These are phyloP conservation scores for Ganoderma leucocontextum DNA, from an alignment of 1,284 basidiomycete species.

Conservation along the genomic window DNA sequence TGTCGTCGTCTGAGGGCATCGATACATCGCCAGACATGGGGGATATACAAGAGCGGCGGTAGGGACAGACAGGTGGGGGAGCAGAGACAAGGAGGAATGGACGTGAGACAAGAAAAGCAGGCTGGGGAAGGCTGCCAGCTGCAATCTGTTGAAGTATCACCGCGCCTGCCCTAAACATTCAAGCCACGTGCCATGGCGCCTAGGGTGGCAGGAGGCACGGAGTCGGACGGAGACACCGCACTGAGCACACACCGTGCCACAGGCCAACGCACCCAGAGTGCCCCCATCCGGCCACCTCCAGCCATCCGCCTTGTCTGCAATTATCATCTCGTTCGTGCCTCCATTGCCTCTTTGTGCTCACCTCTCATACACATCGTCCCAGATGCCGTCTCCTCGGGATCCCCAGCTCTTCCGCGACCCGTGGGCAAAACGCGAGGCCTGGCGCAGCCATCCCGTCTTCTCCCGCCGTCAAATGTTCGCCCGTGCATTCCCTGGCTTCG, in stretches of 20 bases:
- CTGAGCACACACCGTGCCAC: not conserved
- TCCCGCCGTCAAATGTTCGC: conserved; percentile 86
- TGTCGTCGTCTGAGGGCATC: conserved; percentile 74
- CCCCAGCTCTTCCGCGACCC: conserved; percentile 88
- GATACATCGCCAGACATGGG: conserved; percentile 55
- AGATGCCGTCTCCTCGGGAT: conserved; percentile 56
- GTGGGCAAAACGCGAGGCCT: conserved; percentile 94
- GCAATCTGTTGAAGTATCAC: conserved; percentile 51
- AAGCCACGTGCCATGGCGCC: conserved; percentile 28
- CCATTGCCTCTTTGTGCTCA: conserved; percentile 8
- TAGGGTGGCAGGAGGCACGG: conserved; percentile 15
- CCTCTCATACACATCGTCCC: conserved; percentile 18
- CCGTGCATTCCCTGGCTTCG: conserved; percentile 92
- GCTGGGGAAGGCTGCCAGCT: conserved; percentile 34
- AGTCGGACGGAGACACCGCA: not conserved
- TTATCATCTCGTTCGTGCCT: conserved; percentile 23
- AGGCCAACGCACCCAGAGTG: conserved; percentile 1
- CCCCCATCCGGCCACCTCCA: conserved; percentile 15
- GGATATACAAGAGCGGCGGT: conserved; percentile 24
- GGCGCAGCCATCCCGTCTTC: conserved; percentile 91
- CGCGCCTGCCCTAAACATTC: conserved; percentile 65
- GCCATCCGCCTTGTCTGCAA: conserved; percentile 11
- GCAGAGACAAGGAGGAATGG: conserved; percentile 38
- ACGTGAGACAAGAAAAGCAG: conserved; percentile 39
- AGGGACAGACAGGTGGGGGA: conserved; percentile 30